Evolutionary conservation across 78 protist species (phyloP), one percentile per base, ranked within the genome.

Genomic region (Blattamonas nauphoetae): DNA sequence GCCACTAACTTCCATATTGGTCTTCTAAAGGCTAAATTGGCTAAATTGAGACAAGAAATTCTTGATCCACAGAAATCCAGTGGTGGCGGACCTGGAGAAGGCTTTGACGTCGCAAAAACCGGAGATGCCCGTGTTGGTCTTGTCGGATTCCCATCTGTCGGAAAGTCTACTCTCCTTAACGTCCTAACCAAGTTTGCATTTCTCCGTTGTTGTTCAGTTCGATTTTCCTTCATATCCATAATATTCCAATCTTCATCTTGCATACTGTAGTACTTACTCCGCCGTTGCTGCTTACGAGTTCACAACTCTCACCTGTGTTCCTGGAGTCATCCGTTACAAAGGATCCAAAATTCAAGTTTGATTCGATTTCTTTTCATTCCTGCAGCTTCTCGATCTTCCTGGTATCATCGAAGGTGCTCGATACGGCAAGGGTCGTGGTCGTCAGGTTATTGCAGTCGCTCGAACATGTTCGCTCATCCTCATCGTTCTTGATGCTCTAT

Each of bases 271-370:
- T 5, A 4, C 82, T 42, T 79, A 41, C 0, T 83, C 89, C 2
- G 91, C 91, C 77, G 98, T 94, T 21, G 99, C 99, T 0, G 84
- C 95, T 32, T 97, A 97, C 87, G 99, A 97, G 91, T 98, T 98
- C 94, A 98, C 99, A 11, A 98, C 99, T 34, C 94, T 98, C 45
- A 97, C 99, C 0, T 95, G 98, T 90, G 90, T 98, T 83, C 97
- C 99, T 44, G 96, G 99, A 84, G 95, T 89, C 41, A 81, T 97
- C 42, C 21, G n/a, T 5, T 92, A 94, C 91, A 93, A 94, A 44
- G 99, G 99, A 42, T 96, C 98, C 36, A 90, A 94, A 85, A 86
- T 97, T 36, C 99, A 97, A 91, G 78, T 87, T 95, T 1, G 93
- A 44, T 86, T 41, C 88, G 2, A 45, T 92, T 2, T 99, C 99